Conservation (phyloP, 2,329 filamentous ascomycete genomes). For the Botryotinia convoluta region DNA sequence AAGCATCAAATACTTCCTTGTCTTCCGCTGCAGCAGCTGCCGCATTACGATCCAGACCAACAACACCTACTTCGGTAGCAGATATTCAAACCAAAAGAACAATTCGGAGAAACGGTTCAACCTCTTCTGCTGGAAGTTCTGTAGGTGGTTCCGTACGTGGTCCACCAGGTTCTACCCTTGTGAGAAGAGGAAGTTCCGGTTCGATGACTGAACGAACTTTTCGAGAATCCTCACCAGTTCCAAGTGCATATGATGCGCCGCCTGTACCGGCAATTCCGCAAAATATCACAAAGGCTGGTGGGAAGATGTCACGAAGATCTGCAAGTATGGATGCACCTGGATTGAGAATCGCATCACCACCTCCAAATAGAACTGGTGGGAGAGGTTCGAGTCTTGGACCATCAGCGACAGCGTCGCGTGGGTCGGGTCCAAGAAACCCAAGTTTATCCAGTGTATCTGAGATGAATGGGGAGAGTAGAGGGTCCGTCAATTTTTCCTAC, state of each 20-base stretch:
- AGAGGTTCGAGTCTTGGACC: slow-evolving; percentile 37
- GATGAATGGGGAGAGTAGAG: slow-evolving; percentile 41
- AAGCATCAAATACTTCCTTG: slow-evolving; percentile 62
- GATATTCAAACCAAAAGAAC: slow-evolving; percentile 87
- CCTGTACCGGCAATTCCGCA: slow-evolving; percentile 74
- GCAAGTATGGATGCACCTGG: slow-evolving; percentile 42
- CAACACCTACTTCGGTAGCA: slow-evolving; percentile 74
- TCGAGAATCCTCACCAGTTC: slow-evolving; percentile 55
- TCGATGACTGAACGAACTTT: slow-evolving; percentile 92
- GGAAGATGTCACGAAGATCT: slow-evolving; percentile 34
- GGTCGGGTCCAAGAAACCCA: slow-evolving; percentile 30
- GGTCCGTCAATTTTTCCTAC: slow-evolving; percentile 53
- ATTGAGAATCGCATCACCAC: slow-evolving; percentile 36
- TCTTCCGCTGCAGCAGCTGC: slow-evolving; percentile 85
- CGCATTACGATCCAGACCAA: slow-evolving; percentile 74
- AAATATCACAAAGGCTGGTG: slow-evolving; percentile 40
- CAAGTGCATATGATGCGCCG: slow-evolving; percentile 52
- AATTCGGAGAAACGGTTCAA: slow-evolving; percentile 67
- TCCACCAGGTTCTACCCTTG: slow-evolving; percentile 47
- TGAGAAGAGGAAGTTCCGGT: slow-evolving; percentile 65
- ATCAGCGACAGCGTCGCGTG: slow-evolving; percentile 25
- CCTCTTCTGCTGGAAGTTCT: slow-evolving; percentile 62
- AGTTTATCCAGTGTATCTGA: slow-evolving; percentile 41
- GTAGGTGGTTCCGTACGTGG: slow-evolving; percentile 42
- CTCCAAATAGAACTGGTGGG: slow-evolving; percentile 33